Conservation (phyloP, 257 asterid genomes). For the Penstemon davidsonii region DNA sequence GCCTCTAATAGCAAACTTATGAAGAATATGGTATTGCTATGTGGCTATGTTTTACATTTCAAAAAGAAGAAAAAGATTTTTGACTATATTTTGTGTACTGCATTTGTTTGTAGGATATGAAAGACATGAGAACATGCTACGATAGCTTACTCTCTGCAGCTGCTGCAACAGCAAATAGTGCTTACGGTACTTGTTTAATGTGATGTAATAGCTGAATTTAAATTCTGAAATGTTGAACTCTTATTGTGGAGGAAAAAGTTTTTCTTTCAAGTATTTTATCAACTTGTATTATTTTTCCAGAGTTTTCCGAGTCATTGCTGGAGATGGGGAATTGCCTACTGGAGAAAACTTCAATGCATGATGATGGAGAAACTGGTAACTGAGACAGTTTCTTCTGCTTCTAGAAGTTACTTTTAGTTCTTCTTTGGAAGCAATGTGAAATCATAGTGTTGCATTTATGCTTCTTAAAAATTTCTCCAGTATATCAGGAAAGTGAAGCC, state of each 20-base stretch:
- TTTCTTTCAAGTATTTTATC: not conserved
- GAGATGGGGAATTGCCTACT: constrained; percentile 92
- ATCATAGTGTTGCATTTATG: constrained; percentile 5
- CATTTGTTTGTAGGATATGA: constrained; percentile 70
- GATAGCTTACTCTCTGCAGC: constrained; percentile 96
- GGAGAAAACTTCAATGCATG: constrained; percentile 73
- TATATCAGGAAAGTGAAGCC: constrained; percentile 1
- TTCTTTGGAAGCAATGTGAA: constrained; percentile 16
- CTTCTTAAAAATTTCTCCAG: not conserved
- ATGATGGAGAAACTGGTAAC: constrained; percentile 75
- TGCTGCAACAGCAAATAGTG: constrained; percentile 92
- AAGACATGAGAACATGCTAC: constrained; percentile 86
- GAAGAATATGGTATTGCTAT: not conserved
- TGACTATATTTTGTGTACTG: not conserved
- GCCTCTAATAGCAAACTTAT: not conserved
- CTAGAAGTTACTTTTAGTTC: constrained; percentile 12
- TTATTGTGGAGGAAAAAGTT: constrained; percentile 10
- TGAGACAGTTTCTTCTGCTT: constrained; percentile 23
- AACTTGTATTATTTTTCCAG: constrained; percentile 43
- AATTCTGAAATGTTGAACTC: constrained; percentile 21
- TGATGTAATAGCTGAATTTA: constrained; percentile 13
- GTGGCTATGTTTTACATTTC: constrained; percentile 6
- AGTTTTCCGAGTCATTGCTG: constrained; percentile 88
- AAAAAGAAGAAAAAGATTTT: no score
- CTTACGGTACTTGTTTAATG: constrained; percentile 60